These are phyloP conservation scores for Exophiala mesophila DNA, from an alignment of 2,329 filamentous ascomycete genomes.

Conservation along the genomic window DNA sequence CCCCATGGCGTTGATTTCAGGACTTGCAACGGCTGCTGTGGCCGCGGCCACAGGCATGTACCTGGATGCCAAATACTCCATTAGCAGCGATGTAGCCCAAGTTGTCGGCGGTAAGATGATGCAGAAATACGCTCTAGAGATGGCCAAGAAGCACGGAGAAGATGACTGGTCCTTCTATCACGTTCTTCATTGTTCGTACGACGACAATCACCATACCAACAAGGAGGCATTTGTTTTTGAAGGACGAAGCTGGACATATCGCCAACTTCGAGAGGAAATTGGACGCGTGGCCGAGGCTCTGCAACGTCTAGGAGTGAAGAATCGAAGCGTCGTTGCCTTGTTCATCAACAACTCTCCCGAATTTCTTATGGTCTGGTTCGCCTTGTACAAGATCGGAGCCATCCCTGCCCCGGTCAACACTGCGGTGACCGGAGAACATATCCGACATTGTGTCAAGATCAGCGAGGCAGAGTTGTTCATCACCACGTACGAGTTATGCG, in stretches of 20 bases:
- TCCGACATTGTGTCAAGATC: constrained; percentile 61
- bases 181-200: constrained; percentile 53
- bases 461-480: constrained; percentile 51
- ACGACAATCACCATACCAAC: constrained; percentile 41
- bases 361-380: constrained; percentile 42
- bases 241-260: constrained; percentile 44
- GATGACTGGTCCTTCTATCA: constrained; percentile 61
- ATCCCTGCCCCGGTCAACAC: constrained; percentile 65
- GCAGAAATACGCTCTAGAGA: constrained; percentile 9
- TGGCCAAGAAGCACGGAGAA: constrained; percentile 28
- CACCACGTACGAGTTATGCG: constrained; percentile 26
- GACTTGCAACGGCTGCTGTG: constrained; percentile 28
- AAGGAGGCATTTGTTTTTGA: constrained; percentile 46
- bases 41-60: constrained; percentile 49
- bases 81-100: constrained; percentile 55
- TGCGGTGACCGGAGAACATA: constrained; percentile 52
- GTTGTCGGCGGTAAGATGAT: constrained; percentile 42
- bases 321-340: constrained; percentile 41
- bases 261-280: constrained; percentile 47
- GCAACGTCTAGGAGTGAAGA: constrained; percentile 41
- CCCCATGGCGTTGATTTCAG: constrained; percentile 7
- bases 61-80: constrained; percentile 63
- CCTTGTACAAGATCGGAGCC: constrained; percentile 43
- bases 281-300: constrained; percentile 61
- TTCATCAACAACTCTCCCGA: constrained; percentile 49